Conservation (phyloP, 108 stramenopile species). For the Cyclotella cryptica region DNA sequence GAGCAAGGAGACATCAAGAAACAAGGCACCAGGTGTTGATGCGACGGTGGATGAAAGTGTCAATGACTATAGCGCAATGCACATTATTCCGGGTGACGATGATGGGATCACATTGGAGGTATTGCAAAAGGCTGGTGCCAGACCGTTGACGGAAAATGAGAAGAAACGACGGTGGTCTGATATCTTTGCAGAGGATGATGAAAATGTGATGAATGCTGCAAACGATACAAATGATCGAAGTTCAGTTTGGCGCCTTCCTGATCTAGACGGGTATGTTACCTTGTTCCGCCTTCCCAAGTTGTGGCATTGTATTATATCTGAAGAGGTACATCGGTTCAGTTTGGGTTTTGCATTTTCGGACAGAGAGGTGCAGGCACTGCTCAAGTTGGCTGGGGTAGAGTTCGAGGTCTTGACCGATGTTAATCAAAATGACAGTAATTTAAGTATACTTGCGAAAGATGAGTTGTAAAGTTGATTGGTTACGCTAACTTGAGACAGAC, state of each 20-base stretch:
- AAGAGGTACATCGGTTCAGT: slow-evolving; percentile 59
- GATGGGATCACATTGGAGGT: slow-evolving; percentile 47
- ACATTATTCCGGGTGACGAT: slow-evolving; percentile 56
- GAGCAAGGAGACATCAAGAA: slow-evolving; percentile 65
- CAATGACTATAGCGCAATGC: slow-evolving; percentile 54
- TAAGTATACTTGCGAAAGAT: background rate
- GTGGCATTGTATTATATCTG: slow-evolving; percentile 55
- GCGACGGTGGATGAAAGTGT: slow-evolving; percentile 15
- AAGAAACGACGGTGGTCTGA: slow-evolving; percentile 40
- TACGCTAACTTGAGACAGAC: too few species aligned
- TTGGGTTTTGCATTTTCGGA: slow-evolving; percentile 61
- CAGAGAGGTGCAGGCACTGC: slow-evolving; percentile 42
- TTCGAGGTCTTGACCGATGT: slow-evolving; percentile 37
- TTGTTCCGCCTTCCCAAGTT: slow-evolving; percentile 49
- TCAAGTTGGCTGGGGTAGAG: slow-evolving; percentile 41
- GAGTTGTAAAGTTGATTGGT: background rate
- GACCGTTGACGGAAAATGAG: slow-evolving; percentile 36
- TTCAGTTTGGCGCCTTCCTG: slow-evolving; percentile 50
- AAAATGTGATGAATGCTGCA: background rate
- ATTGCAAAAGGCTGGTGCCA: slow-evolving; percentile 46
- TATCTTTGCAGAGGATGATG: slow-evolving; percentile 42
- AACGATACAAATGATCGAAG: slow-evolving; percentile 24
- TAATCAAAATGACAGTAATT: background rate
- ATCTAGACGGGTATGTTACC: slow-evolving; percentile 51
- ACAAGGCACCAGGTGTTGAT: slow-evolving; percentile 60